These are phyloP conservation scores for Ceratocystis lukuohia DNA, from an alignment of 2,329 filamentous ascomycete species.

Conservation along the genomic window DNA sequence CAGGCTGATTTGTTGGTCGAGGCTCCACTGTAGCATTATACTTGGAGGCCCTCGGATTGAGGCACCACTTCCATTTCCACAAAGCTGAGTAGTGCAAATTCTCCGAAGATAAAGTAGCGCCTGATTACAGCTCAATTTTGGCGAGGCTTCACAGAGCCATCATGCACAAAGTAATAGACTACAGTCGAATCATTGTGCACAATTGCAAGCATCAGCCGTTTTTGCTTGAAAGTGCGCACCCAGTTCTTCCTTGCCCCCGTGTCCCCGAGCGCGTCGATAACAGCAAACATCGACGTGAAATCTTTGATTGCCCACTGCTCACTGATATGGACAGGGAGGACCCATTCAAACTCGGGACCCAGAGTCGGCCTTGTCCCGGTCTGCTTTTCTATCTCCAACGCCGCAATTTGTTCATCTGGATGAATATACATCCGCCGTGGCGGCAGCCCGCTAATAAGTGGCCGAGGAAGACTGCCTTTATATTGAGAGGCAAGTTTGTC, in stretches of 20 bases:
- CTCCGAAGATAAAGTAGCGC: background rate
- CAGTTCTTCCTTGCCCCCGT: slow-evolving; percentile 27
- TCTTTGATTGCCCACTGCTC: slow-evolving; percentile 58
- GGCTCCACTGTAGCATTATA: background rate
- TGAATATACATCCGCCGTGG: slow-evolving; percentile 63
- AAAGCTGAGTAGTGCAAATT: background rate
- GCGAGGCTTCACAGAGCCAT: slow-evolving; percentile 74
- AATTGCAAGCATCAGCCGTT: slow-evolving; percentile 60
- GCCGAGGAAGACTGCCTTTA: slow-evolving; percentile 29
- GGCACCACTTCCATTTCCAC: too few species aligned
- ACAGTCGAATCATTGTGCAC: slow-evolving; percentile 70
- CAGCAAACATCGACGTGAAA: slow-evolving; percentile 59
- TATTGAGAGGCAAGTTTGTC: slow-evolving; percentile 9
- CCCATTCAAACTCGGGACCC: slow-evolving; percentile 56
- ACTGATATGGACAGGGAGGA: slow-evolving; percentile 56
- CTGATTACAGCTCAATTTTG: slow-evolving; percentile 46
- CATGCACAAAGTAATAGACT: slow-evolving; percentile 73
- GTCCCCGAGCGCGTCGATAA: slow-evolving; percentile 30
- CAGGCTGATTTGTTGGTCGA: background rate
- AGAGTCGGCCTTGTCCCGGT: slow-evolving; percentile 34
- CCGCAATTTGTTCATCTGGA: slow-evolving; percentile 66
- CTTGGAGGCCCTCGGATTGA: background rate
- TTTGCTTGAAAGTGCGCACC: slow-evolving; percentile 38
- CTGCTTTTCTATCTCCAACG: slow-evolving; percentile 47
- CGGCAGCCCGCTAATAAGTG: slow-evolving; percentile 58